Base-by-base conservation (phyloP, 768 basidiomycete genomes). In the Psilocybe subaeruginosa region DNA sequence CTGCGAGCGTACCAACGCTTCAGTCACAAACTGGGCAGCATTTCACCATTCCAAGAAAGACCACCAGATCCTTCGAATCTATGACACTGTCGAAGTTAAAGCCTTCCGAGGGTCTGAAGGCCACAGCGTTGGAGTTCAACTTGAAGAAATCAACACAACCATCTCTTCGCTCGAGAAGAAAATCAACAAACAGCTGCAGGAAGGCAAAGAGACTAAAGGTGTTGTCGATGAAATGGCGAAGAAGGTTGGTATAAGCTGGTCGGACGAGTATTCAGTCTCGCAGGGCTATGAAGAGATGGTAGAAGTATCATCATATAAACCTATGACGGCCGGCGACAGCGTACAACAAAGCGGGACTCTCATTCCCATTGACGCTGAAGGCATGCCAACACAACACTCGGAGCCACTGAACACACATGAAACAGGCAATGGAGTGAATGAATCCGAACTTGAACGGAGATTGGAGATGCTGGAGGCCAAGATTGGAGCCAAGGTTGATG, bases 21-120 rank as follows among this genome's bases (percentile, higher is more conserved):
- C 39, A 35, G 59, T 60, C 6, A 9, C 45, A 43, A 43, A 43
- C 51, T 33, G 47, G 30, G 4, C 54, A 5, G 49, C 30, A n/a
- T 50, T 43, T 8, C 17, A 33, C 16, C 52, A 61, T 37, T 54
- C 56, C 3, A 33, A 31, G 27, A 35, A 30, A 14, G 47, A 54
- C 1, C 63, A 64, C 29, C 63, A 54, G 19, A 52, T 64, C 11
- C 59, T 64, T n/a, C 50, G 56, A 27, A 60, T 64, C 8, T 47
- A 58, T 46, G 56, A 64, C 56, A 64, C 59, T 33, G 31, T 54
- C 4, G 63, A 60, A 49, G 59, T 61, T 29, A 60, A 60, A 37
- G 14, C 59, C 3, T 27, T 49, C 37, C 11, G 31, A 35, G 8
- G 39, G 37, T 9, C 30, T 33, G 54, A 56, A 12, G 54, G 27